A percentile compares a stretch with the other conserved stretches of the same genome.
phyloP scores from a whole-genome alignment of 1,284 basidiomycete species.

The Ceratobasidium theobromae region DNA sequence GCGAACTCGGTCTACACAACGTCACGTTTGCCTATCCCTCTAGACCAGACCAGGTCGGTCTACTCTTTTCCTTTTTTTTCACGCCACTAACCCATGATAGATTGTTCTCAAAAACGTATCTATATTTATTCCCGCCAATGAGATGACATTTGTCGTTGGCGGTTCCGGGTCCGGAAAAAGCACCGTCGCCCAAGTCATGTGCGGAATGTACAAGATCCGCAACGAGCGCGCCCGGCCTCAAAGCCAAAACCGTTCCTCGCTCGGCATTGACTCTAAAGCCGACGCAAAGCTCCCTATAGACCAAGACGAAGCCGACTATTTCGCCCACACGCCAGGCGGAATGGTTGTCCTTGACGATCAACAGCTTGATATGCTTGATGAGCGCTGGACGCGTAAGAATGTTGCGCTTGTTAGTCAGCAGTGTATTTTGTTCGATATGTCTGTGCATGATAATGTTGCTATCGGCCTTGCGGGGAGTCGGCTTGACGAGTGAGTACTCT shows the following conservation, averaged over 20 bases:
- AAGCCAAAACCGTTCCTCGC: not conserved
- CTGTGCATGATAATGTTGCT: constrained; percentile 86
- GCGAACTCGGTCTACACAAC: constrained; percentile 76
- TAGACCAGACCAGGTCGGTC: constrained; percentile 57
- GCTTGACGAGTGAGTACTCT: constrained; percentile 35
- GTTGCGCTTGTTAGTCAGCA: constrained; percentile 81
- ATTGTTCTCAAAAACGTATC: constrained; percentile 50
- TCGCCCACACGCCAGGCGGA: constrained; percentile 38
- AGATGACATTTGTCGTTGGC: constrained; percentile 92
- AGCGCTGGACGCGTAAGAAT: constrained; percentile 68
- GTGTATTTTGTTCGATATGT: constrained; percentile 78
- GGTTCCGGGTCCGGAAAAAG: constrained; percentile 90
- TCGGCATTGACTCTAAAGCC: constrained; percentile 47
- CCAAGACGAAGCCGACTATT: constrained; percentile 7
- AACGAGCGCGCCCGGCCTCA: constrained; percentile 43
- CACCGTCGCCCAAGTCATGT: constrained; percentile 82
- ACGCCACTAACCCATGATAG: constrained; percentile 43
- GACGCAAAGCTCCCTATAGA: not conserved
- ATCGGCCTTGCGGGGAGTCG: constrained; percentile 67
- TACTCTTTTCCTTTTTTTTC: constrained; percentile 53
- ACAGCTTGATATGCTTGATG: constrained; percentile 72
- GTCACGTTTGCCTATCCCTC: constrained; percentile 89
- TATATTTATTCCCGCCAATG: constrained; percentile 72
- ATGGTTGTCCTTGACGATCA: constrained; percentile 80
- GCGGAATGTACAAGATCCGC: constrained; percentile 66